Evolutionary conservation across 495 filamentous ascomycete genomes (phyloP).

Genomic region (Xylaria flabelliformis): DNA sequence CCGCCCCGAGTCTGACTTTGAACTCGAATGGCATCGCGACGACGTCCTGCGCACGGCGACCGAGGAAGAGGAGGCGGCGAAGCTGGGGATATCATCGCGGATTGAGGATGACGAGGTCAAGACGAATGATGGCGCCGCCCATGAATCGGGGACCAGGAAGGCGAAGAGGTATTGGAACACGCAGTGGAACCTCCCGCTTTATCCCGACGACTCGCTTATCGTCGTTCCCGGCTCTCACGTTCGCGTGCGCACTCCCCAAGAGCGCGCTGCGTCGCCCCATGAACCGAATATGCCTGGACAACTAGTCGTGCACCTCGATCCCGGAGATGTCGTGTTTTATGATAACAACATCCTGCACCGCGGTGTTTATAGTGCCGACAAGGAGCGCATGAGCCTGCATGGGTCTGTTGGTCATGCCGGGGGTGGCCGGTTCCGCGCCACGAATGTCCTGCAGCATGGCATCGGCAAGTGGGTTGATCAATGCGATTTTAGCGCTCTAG

Average conservation of each 20-base stretch:
- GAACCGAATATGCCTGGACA: constrained; percentile 64
- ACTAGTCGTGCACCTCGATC: constrained; percentile 65
- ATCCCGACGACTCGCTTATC: constrained; percentile 65
- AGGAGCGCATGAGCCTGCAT: constrained; percentile 78
- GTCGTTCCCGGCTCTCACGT: constrained; percentile 75
- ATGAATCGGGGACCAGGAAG: constrained; percentile 28
- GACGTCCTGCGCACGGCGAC: constrained; percentile 67
- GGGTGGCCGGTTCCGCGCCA: constrained; percentile 62
- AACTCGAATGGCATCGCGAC: constrained; percentile 79
- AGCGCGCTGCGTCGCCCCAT: constrained; percentile 66
- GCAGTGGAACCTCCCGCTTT: constrained; percentile 80
- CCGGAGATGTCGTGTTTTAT: constrained; percentile 83
- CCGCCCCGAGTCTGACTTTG: constrained; percentile 67
- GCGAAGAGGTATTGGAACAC: constrained; percentile 51
- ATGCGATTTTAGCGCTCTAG: constrained; percentile 57
- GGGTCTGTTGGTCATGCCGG: constrained; percentile 73
- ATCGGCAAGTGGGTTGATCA: constrained; percentile 74
- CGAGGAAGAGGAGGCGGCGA: constrained; percentile 54
- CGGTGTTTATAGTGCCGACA: constrained; percentile 68
- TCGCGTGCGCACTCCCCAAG: constrained; percentile 67
- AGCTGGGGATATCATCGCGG: constrained; percentile 39
- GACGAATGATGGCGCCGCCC: constrained; percentile 23
- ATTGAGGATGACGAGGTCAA: neutral
- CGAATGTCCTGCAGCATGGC: constrained; percentile 86
- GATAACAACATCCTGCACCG: constrained; percentile 88